Conservation (phyloP, 352 stramenopile species). For the Phytophthora pseudosyringae region DNA sequence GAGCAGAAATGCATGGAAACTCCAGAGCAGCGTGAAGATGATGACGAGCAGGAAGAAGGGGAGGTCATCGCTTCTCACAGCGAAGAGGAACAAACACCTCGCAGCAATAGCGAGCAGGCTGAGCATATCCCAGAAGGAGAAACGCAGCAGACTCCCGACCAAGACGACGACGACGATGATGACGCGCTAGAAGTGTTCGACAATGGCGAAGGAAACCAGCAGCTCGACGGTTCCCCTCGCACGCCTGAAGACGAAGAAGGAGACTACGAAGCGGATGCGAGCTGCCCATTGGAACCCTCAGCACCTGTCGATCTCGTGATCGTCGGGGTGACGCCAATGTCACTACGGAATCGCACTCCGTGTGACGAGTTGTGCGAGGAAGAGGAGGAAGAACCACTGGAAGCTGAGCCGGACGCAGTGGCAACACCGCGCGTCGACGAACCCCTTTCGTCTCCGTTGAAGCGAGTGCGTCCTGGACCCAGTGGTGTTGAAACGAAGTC, state of each 20-base stretch:
- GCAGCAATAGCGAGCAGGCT: slow-evolving; percentile 4
- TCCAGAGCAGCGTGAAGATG: slow-evolving; percentile 12
- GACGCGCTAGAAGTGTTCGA: slow-evolving; percentile 59
- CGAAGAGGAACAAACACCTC: slow-evolving; percentile 4
- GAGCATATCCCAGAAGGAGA: slow-evolving; percentile 1
- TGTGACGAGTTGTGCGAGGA: slow-evolving; percentile 10
- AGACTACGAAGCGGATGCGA: neutral
- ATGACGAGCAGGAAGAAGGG: slow-evolving; percentile 10
- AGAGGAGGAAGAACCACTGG: slow-evolving; percentile 25
- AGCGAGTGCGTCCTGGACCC: slow-evolving; percentile 18
- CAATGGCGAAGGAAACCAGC: slow-evolving; percentile 18
- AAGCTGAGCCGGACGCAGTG: slow-evolving; percentile 16
- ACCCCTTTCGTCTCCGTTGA: slow-evolving; percentile 28
- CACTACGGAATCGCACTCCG: slow-evolving; percentile 16
- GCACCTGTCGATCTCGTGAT: slow-evolving; percentile 24
- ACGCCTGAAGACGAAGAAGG: slow-evolving; percentile 22
- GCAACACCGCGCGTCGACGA: slow-evolving; percentile 8
- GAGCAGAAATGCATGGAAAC: slow-evolving; percentile 8
- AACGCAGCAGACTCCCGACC: slow-evolving; percentile 7
- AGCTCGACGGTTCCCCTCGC: slow-evolving; percentile 6
- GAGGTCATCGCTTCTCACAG: slow-evolving; percentile 35
- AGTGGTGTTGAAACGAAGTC: slow-evolving; percentile 8
- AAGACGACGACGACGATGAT: slow-evolving; percentile 40
- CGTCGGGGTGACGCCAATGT: slow-evolving; percentile 26
- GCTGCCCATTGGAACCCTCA: slow-evolving; percentile 1